Evolutionary conservation across 352 stramenopile genomes (phyloP), one percentile per base, ranked within the genome.

Genomic region (Ophiocytium majus): DNA sequence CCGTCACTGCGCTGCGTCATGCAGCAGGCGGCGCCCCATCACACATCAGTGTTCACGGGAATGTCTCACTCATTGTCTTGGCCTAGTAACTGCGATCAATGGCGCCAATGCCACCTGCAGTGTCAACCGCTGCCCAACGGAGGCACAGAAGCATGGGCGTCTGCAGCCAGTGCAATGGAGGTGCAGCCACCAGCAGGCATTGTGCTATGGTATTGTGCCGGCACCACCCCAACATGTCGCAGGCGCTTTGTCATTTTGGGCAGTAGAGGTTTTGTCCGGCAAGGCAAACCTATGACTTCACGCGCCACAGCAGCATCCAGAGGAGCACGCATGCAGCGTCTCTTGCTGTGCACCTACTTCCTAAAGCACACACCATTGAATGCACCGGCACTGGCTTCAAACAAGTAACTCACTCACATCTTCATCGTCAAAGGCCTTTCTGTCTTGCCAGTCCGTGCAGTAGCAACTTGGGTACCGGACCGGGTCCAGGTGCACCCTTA

Each of bases 401-500:
- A 35, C 14, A 14, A 14, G 35, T 78, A 78, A 78, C 5, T 17
- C 35, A 78, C 66, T 43, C 35, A 78, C 66, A 43, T 78, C 35
- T 10, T 78, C 66, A 78, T 78, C 66, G 5, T 78, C 66, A 17
- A 17, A 78, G 32, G 66, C 66, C 17, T 43, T 43, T 14, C 66
- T 5, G 32, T 78, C 5, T 14, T 78, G 32, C 66, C 66, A 78
- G 35, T 78, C 32, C 5, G 5, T 14, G 5, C 5, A 17, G 35
- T 78, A 14, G 17, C 66, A 17, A 5, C 5, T 14, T 14, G 14
- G 32, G 66, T 78, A 78, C 17, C 66, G 32, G 5, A 43, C 10
- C 5, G 66, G 66, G 5, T 78, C 66, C 66, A 78, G 35, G 35
- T 78, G 66, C 5, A 78, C 66, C 35, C 66, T 78, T 10, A 78